Base-by-base conservation (phyloP, 192 early-diverging fungal species). In the Coemansia sp. region DNA sequence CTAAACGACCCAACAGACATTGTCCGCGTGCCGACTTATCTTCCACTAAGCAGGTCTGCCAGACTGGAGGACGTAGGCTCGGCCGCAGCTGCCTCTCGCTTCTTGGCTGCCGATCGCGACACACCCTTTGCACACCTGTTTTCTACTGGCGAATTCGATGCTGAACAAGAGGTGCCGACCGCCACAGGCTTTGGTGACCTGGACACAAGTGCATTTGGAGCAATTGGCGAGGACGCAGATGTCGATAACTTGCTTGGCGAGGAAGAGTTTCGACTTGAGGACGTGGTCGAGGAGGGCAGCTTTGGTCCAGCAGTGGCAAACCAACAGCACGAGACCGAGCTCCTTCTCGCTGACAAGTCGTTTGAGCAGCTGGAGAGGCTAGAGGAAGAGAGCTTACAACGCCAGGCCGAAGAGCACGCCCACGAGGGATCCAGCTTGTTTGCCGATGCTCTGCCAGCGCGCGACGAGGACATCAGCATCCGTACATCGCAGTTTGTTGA, bases 301-400 rank as follows among this genome's bases (percentile, higher is more conserved):
- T 47, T 78, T 16, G 81, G 71, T 5, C 41, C 71, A 2, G 59
- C 71, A 1, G 53, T 62, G 10, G 59, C 65, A n/a, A 68, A 59
- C 10, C 69, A 65, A 62, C 71, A 73, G 65, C 59, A 56, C 20
- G 69, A 72, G 16, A 36, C 71, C 3, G 72, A 70, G 25, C 52
- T 61, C 20, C 48, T 79, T 26, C 61, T 81, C 41, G 78, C 70
- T 11, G 67, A 76, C 73, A 75, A 76, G 55, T 75, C 78, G 48
- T 6, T 81, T 57, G 78, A 81, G 63, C 78, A 81, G 64, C 60
- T 81, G n/a, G 73, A 81, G 62, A 45, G 63, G 45, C 59, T 81
- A 31, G 78, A 81, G 31, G 73, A 81, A 47, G 78, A 81, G 81
- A 84, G 59, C 69, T 82, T 61, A 73, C 81, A 56, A 65, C 73